phyloP scores from a whole-genome alignment of 768 basidiomycete species.

The Podaxis sp. region DNA sequence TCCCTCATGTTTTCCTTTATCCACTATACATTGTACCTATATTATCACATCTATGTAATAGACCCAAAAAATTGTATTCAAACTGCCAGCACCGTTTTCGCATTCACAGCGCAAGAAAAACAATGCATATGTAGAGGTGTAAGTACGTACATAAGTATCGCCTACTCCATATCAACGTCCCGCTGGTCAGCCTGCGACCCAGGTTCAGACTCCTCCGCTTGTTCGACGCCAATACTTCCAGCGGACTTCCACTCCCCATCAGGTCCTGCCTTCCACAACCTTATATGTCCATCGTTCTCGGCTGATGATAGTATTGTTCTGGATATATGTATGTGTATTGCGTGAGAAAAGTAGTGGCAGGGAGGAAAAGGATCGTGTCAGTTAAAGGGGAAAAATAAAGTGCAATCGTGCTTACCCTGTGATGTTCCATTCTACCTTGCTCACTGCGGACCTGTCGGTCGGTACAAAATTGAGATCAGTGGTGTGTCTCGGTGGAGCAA shows the following conservation, averaged over 20 bases:
- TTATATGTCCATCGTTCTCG: conserved; percentile 79
- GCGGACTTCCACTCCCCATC: conserved; percentile 85
- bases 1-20: not conserved
- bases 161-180: conserved; percentile 43
- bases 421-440: conserved; percentile 93
- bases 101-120: not conserved
- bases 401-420: conserved; percentile 54
- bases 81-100: not conserved
- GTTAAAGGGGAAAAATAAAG: not conserved
- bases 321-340: conserved; percentile 2
- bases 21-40: not conserved
- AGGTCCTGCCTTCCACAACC: conserved; percentile 83
- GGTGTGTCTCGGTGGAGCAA: no score
- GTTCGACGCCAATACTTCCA: conserved; percentile 81
- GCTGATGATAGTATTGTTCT: conserved; percentile 83
- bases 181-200: conserved; percentile 29
- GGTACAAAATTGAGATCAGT: not conserved
- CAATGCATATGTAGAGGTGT: no score
- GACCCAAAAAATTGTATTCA: not conserved
- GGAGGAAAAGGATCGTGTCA: not conserved
- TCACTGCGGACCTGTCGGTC: conserved; percentile 61
- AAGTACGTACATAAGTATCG: not conserved
- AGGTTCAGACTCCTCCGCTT: conserved; percentile 45
- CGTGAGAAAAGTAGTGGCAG: not conserved
- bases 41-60: not conserved